Base-by-base conservation (phyloP, 352 stramenopile genomes). In the Phytophthora citrophthora region DNA sequence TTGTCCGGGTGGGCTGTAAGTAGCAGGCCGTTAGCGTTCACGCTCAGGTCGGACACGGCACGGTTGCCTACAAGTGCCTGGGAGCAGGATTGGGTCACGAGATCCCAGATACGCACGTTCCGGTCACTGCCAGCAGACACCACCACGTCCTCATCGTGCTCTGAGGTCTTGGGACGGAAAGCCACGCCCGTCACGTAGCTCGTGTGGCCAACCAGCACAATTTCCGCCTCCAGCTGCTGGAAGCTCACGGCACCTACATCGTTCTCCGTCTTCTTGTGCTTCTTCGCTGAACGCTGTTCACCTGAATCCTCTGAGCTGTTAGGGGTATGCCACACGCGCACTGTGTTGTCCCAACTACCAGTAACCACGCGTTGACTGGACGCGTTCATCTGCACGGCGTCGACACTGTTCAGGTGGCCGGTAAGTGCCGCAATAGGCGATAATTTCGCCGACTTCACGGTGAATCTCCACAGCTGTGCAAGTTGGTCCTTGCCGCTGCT, bases 301-400 rank as follows among this genome's bases (percentile, higher is more conserved):
- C 53, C 34, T 32, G 51, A 55, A 15, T 60, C 51, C 27, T 56
- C 71, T 53, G 48, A 65, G 8, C 44, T 54, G 13, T 27, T 47
- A 11, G 54, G 64, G 11, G 46, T 68, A 58, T 70, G 58, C 88
- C 88, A 95, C 58, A 95, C 73, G 7, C 88, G 83, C 53, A 95
- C 86, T 8, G 85, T 94, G 67, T 94, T 93, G 66, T 95, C 88
- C 88, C 88, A 95, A 43, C 81, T 91, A 38, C 82, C 88, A 2
- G 83, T 91, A 32, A 89, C 44, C 18, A 87, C 77, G n/a, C 82
- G 70, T 16, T 81, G 61, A 7, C 54, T 61, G 3, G 71, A 65
- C n/a, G 51, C 38, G 39, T 76, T 57, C 52, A 81, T 44, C 13
- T 64, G 49, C 27, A 95, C 72, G 0, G 79, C 68, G 65, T 95